Evolutionary conservation across 148 eudicot species (phyloP).

Genomic region (Camellia lanceoleosa): DNA sequence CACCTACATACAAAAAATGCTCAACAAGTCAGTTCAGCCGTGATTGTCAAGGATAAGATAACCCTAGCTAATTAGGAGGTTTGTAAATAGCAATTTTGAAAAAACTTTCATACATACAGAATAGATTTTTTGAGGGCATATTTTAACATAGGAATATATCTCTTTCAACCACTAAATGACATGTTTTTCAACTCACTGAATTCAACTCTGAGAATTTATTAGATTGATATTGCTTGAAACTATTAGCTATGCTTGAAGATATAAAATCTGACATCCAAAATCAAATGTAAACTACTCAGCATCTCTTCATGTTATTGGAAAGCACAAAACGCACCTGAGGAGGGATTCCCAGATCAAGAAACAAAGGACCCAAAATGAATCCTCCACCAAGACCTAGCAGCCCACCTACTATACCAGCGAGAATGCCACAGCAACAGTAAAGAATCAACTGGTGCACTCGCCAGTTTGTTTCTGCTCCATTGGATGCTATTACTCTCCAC

Average conservation of each 20-base stretch:
- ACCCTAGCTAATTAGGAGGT: neutral
- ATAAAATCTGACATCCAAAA: neutral
- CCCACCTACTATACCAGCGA: conserved; percentile 72
- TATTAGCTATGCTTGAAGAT: neutral
- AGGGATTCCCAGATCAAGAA: conserved; percentile 61
- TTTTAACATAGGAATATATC: neutral
- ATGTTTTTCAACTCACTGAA: too few species aligned
- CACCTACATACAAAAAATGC: conserved; percentile 31
- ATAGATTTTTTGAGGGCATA: neutral
- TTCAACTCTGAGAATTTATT: too few species aligned
- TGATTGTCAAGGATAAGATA: neutral
- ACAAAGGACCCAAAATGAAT: conserved; percentile 58
- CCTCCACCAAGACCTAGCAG: conserved; percentile 80
- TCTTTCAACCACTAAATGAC: neutral
- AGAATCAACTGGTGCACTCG: conserved; percentile 34
- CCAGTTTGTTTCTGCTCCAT: conserved; percentile 39
- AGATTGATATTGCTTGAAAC: too few species aligned
- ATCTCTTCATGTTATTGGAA: neutral
- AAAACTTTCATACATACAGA: neutral
- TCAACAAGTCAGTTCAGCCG: neutral
- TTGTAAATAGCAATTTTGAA: neutral
- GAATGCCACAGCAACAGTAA: conserved; percentile 43
- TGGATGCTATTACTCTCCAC: conserved; percentile 43
- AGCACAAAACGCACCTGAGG: conserved; percentile 46
- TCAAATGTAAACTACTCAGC: neutral